Evolutionary conservation across 1,139 yeast species (phyloP).

Genomic region (Kurtzmaniella quercitrusa): DNA sequence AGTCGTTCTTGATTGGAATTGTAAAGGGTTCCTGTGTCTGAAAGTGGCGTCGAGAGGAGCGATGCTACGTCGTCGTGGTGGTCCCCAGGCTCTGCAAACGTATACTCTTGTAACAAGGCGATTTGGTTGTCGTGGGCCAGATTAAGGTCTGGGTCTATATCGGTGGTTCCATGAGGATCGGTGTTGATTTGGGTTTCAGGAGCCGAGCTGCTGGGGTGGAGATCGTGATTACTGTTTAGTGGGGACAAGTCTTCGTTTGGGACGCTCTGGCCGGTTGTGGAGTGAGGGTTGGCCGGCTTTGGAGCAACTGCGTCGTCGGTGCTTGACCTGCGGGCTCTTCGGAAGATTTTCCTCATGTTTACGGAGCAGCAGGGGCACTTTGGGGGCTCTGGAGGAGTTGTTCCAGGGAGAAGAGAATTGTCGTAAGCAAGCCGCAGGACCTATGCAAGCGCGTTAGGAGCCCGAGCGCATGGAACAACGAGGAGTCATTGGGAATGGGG

Average conservation of each 20-base stretch:
- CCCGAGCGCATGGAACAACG: too few species aligned
- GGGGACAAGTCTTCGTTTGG: background rate
- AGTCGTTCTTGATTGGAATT: slow-evolving; percentile 15
- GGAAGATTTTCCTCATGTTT: background rate
- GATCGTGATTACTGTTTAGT: background rate
- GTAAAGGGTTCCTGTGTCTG: slow-evolving; percentile 20
- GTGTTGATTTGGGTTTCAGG: background rate
- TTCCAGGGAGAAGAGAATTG: too few species aligned
- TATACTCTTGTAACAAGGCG: background rate
- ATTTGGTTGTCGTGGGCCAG: background rate
- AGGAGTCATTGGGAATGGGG: too few species aligned
- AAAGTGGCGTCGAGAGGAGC: slow-evolving; percentile 9
- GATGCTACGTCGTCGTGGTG: background rate
- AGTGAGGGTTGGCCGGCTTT: background rate
- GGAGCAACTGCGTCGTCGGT: background rate
- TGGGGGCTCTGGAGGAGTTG: too few species aligned
- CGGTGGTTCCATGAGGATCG: background rate
- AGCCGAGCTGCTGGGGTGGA: background rate
- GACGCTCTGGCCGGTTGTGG: background rate
- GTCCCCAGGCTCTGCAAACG: background rate
- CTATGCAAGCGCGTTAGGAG: too few species aligned
- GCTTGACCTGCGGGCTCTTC: background rate
- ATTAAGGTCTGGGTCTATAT: background rate
- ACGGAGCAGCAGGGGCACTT: too few species aligned
- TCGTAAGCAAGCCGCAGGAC: too few species aligned